Evolutionary conservation across 1,284 basidiomycete genomes (phyloP).

Genomic region (Cutaneotrichosporon sp.): DNA sequence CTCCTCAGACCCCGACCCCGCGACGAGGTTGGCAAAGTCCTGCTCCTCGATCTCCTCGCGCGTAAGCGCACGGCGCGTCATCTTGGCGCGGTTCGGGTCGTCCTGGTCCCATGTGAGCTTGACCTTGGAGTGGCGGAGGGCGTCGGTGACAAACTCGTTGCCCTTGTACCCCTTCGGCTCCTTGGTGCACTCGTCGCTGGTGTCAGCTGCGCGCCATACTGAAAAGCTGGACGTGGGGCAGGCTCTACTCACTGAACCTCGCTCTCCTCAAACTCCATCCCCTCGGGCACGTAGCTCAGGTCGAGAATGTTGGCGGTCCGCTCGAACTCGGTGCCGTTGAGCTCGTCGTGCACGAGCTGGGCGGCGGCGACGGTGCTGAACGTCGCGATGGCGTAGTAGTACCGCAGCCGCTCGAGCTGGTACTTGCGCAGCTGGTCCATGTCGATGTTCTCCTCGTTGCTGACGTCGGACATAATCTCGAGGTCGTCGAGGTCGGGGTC

Average conservation of each 20-base stretch:
- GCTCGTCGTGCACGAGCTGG: constrained; percentile 77
- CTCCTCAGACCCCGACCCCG: constrained; percentile 65
- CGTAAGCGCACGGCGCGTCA: constrained; percentile 76
- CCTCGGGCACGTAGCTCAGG: constrained; percentile 89
- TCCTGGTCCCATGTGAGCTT: constrained; percentile 99
- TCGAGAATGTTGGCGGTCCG: constrained; percentile 96
- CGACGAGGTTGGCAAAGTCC: constrained; percentile 82
- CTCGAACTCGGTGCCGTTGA: constrained; percentile 95
- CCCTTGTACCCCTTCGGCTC: constrained; percentile 70
- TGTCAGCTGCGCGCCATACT: constrained; percentile 17
- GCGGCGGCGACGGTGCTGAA: constrained; percentile 81
- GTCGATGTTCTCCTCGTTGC: constrained; percentile 63
- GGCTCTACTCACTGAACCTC: constrained; percentile 60
- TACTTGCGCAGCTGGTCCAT: constrained; percentile 88
- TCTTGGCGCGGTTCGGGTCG: constrained; percentile 79
- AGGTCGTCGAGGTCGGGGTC: constrained; percentile 34
- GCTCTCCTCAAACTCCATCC: constrained; percentile 84
- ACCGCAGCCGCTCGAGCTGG: constrained; percentile 92
- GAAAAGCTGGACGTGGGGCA: too few relatives aligned
- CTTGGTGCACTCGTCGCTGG: constrained; percentile 79
- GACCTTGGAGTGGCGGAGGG: constrained; percentile 96
- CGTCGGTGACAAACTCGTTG: constrained; percentile 92
- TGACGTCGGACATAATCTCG: constrained; percentile 44
- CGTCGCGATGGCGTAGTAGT: constrained; percentile 94
- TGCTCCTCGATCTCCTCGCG: constrained; percentile 83